Evolutionary conservation across 257 asterid genomes (phyloP).

Genomic region (Penstemon eatonii): DNA sequence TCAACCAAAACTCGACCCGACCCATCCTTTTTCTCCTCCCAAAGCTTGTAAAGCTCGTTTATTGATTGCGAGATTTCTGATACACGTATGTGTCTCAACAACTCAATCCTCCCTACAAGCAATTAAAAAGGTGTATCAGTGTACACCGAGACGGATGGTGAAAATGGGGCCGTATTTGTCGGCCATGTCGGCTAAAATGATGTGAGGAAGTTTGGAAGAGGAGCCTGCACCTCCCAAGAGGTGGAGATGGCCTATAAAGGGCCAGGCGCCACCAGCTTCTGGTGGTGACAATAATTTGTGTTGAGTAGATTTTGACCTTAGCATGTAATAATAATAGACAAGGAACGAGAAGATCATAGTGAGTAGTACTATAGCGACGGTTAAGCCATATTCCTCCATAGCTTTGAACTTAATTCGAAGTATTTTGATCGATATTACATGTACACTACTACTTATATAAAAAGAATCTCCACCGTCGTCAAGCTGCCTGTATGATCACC

Average conservation of each 20-base stretch:
- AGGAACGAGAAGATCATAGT: not conserved
- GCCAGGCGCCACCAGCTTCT: constrained; percentile 40
- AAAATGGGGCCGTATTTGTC: constrained; percentile 38
- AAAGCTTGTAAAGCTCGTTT: constrained; percentile 19
- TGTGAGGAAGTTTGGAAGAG: constrained; percentile 29
- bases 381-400: constrained; percentile 17
- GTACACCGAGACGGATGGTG: constrained; percentile 38
- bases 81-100: constrained; percentile 23
- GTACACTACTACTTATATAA: no score
- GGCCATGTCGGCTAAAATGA: constrained; percentile 24
- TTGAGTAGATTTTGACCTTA: not conserved
- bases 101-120: constrained; percentile 17
- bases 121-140: no score
- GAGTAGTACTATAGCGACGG: constrained; percentile 9
- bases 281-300: constrained; percentile 22
- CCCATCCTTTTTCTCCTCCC: constrained; percentile 30
- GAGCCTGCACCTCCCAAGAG: constrained; percentile 31
- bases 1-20: constrained; percentile 30
- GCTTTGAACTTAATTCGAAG: no score
- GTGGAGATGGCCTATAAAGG: constrained; percentile 37
- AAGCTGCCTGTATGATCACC: no score
- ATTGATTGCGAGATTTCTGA: constrained; percentile 24
- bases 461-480: no score
- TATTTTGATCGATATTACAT: no score
- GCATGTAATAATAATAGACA: not conserved